These are phyloP conservation scores for Castanea mollissima DNA, from an alignment of 306 rosid genomes.

Conservation along the genomic window DNA sequence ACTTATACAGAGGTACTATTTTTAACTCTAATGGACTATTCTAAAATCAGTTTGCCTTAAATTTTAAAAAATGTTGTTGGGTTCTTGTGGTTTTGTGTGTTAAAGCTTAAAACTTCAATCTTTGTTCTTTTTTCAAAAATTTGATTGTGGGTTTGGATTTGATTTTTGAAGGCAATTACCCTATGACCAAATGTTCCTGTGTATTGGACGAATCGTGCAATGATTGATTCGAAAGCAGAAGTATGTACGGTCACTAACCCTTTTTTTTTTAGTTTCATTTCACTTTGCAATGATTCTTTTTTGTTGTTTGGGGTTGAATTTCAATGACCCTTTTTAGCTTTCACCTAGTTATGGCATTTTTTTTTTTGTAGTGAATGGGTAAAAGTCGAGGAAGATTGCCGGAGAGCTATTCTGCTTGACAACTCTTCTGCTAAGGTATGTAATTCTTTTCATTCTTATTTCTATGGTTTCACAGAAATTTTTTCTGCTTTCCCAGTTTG, in stretches of 20 bases:
- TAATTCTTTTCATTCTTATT: not conserved
- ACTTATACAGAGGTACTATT: constrained; percentile 78
- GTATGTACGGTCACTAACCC: constrained; percentile 48
- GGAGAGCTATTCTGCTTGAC: constrained; percentile 78
- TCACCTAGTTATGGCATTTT: not conserved
- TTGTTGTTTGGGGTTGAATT: not conserved
- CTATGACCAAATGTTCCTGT: constrained; percentile 78
- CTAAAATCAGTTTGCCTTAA: not conserved
- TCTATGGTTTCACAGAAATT: not conserved
- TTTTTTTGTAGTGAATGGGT: constrained; percentile 69
- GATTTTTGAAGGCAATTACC: constrained; percentile 55
- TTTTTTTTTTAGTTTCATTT: not conserved
- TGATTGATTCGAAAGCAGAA: constrained; percentile 79
- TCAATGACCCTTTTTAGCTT: not conserved
- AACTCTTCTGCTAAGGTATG: constrained; percentile 70
- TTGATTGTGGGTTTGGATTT: not conserved
- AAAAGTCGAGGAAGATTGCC: constrained; percentile 77
- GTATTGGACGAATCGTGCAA: constrained; percentile 86
- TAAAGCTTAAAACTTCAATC: too few relatives aligned
- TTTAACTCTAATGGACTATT: too few relatives aligned
- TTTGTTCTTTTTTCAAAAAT: not conserved
- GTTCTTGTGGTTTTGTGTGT: too few relatives aligned
- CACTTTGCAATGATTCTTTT: not conserved
- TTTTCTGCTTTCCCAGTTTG: not conserved
- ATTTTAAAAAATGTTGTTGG: too few relatives aligned